These are phyloP conservation scores for Thelonectria discophora DNA, from an alignment of 2,329 filamentous ascomycete species.

Conservation along the genomic window DNA sequence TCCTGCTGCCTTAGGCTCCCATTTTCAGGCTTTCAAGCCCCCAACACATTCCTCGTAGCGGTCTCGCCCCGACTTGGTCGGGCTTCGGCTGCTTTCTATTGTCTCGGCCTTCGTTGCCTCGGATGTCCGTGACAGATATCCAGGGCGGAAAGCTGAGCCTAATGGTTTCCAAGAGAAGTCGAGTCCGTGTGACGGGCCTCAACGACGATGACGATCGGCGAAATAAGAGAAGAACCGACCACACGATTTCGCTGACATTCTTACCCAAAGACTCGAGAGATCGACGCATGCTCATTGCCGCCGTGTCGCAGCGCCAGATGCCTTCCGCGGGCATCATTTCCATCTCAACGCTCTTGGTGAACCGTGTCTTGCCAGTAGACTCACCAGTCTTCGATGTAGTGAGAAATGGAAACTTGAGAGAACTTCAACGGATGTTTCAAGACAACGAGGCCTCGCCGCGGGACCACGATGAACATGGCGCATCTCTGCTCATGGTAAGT, in stretches of 20 bases:
- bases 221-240: slow-evolving; percentile 3
- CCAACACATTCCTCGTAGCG: too few species aligned
- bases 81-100: too few species aligned
- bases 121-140: too few species aligned
- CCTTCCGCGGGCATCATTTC: background rate
- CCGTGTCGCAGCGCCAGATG: background rate
- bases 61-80: too few species aligned
- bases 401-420: background rate
- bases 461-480: slow-evolving; percentile 35
- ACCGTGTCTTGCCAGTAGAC: background rate
- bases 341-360: slow-evolving; percentile 14
- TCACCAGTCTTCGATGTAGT: slow-evolving; percentile 19
- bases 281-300: slow-evolving; percentile 20
- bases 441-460: slow-evolving; percentile 23
- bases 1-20: too few species aligned
- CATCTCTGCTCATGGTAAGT: slow-evolving; percentile 33
- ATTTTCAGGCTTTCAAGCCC: too few species aligned
- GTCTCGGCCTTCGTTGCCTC: too few species aligned
- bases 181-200: background rate
- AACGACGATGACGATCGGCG: background rate
- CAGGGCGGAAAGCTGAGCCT: slow-evolving; percentile 4
- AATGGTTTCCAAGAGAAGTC: slow-evolving; percentile 10
- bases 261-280: background rate
- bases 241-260: slow-evolving; percentile 9
- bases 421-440: slow-evolving; percentile 24